Percentiles rank a stretch among this genome's conserved stretches.
These are phyloP conservation scores for Nakazawaea wyomingensis DNA, from an alignment of 805 yeast species.

Conservation along the genomic window DNA sequence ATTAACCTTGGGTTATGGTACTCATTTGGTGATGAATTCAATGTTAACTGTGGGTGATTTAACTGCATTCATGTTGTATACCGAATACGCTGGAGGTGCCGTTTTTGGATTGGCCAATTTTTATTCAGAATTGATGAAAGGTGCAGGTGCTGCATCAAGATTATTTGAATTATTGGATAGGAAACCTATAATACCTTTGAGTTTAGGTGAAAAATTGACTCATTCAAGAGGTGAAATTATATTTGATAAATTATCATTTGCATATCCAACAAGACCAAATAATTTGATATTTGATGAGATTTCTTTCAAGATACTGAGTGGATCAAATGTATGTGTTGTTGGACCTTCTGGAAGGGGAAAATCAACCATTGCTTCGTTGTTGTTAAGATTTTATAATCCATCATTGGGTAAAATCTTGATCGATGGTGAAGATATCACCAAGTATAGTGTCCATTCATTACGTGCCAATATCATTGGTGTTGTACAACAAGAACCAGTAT, in stretches of 20 bases:
- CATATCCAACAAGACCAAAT: conserved; percentile 84
- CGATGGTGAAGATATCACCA: conserved; percentile 60
- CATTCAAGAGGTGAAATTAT: conserved; percentile 50
- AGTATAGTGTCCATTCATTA: conserved; percentile 70
- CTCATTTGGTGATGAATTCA: conserved; percentile 70
- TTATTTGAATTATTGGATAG: conserved; percentile 83
- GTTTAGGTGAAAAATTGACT: conserved; percentile 49
- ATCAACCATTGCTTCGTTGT: conserved; percentile 77
- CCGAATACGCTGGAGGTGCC: conserved; percentile 89
- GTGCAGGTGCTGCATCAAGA: conserved; percentile 93
- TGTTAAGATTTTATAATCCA: conserved; percentile 84
- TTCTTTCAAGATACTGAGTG: conserved; percentile 62
- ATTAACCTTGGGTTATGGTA: conserved; percentile 74
- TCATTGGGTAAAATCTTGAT: conserved; percentile 57
- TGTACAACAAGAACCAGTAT: conserved; percentile 88
- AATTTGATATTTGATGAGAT: conserved; percentile 59
- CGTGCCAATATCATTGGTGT: conserved; percentile 72
- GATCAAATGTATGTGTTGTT: conserved; percentile 88
- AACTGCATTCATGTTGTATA: conserved; percentile 91
- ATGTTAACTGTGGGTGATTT: conserved; percentile 81
- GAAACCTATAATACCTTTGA: conserved; percentile 66
- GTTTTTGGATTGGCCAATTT: conserved; percentile 88
- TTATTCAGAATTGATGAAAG: conserved; percentile 93
- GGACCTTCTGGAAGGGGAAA: conserved; percentile 97
- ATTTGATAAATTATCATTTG: conserved; percentile 63